Evolutionary conservation across 2,329 filamentous ascomycete species (phyloP).

Genomic region (Trichophyton verrucosum): DNA sequence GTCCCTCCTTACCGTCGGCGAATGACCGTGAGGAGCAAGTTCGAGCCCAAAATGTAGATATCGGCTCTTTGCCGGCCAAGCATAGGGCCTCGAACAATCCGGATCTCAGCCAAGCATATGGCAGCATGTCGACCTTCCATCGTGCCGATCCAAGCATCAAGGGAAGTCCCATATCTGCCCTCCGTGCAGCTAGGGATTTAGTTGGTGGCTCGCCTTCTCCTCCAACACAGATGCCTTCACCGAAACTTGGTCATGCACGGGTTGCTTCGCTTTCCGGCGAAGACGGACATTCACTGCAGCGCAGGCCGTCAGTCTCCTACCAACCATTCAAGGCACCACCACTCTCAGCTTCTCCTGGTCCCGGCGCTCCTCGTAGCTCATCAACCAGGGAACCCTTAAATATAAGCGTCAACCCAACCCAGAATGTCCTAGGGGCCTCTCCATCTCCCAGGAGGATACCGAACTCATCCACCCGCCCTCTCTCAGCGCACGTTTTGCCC

Average conservation of each 20-base stretch:
- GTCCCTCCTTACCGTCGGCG: constrained; percentile 55
- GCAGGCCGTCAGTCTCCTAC: constrained; percentile 76
- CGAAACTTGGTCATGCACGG: constrained; percentile 36
- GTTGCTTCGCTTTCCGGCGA: constrained; percentile 42
- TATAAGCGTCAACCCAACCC: constrained; percentile 6
- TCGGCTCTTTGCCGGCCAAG: constrained; percentile 62
- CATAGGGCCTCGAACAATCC: constrained; percentile 38
- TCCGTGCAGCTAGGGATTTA: constrained; percentile 54
- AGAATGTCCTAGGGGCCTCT: constrained; percentile 26
- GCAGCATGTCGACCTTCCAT: constrained; percentile 79
- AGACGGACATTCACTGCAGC: constrained; percentile 35
- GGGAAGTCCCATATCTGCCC: constrained; percentile 73
- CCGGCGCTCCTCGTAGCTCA: constrained; percentile 33
- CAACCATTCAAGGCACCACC: constrained; percentile 95
- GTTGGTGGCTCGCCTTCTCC: constrained; percentile 38
- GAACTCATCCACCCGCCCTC: constrained; percentile 15
- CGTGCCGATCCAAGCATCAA: constrained; percentile 61
- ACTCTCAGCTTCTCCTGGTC: constrained; percentile 66
- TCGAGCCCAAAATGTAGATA: constrained; percentile 34
- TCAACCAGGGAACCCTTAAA: neutral
- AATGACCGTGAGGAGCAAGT: constrained; percentile 15
- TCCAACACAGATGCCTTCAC: constrained; percentile 36
- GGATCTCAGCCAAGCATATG: constrained; percentile 69
- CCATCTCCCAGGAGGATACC: constrained; percentile 18
- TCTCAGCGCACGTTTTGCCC: constrained; percentile 40